Evolutionary conservation across 2,329 filamentous ascomycete genomes (phyloP).

Genomic region (Sclerotinia trifoliorum): DNA sequence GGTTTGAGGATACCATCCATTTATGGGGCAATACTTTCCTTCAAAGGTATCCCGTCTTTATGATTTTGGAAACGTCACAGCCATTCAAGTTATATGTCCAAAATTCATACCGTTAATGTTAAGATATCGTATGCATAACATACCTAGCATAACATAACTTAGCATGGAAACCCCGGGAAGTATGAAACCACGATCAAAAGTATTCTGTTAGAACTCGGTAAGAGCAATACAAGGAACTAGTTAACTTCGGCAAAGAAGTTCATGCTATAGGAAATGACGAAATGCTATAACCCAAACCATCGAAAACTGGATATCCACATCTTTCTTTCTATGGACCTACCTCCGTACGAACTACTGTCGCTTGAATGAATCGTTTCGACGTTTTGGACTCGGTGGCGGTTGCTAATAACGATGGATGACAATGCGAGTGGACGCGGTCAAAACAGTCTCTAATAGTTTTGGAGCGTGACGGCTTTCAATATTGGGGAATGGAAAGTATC

Average conservation of each 20-base stretch:
- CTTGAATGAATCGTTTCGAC: not conserved
- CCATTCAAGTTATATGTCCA: not conserved
- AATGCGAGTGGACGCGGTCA: not conserved
- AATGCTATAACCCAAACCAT: not conserved
- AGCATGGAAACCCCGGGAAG: not conserved
- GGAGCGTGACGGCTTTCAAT: not conserved
- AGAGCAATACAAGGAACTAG: not conserved
- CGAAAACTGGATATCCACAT: not conserved
- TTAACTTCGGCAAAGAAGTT: not conserved
- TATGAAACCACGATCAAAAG: not conserved
- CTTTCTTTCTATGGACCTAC: not conserved
- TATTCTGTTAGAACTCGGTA: not conserved
- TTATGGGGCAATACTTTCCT: not conserved
- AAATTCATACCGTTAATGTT: not conserved
- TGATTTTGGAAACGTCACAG: not conserved
- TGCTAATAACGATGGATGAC: not conserved
- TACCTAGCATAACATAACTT: too few relatives aligned
- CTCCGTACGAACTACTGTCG: not conserved
- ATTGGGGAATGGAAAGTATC: not conserved
- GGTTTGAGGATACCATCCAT: not conserved
- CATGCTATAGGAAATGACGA: conserved; percentile 7
- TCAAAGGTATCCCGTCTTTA: not conserved
- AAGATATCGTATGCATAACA: not conserved
- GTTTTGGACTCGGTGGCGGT: not conserved
- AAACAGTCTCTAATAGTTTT: not conserved